phyloP scores from a whole-genome alignment of 768 basidiomycete genomes.

The Filobasidium wieringae region DNA sequence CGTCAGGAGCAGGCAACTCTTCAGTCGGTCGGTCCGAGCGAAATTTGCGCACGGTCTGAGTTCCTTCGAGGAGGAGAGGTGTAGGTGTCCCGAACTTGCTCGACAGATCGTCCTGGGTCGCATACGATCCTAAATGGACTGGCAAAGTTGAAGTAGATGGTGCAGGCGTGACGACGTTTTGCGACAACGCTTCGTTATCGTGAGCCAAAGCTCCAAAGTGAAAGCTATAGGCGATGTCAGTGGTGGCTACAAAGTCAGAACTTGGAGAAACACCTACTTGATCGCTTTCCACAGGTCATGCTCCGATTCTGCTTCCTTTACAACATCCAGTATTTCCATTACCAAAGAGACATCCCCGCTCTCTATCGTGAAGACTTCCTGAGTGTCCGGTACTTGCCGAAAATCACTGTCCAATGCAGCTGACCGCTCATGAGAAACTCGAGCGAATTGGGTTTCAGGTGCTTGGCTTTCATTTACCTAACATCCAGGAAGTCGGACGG shows the following conservation, averaged over 20 bases:
- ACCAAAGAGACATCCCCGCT: constrained; percentile 62
- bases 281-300: constrained; percentile 52
- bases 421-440: background rate
- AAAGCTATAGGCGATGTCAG: constrained; percentile 47
- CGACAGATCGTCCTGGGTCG: constrained; percentile 38
- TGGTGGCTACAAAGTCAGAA: background rate
- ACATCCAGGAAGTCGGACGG: constrained; percentile 61
- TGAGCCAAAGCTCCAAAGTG: constrained; percentile 84
- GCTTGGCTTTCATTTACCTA: constrained; percentile 50
- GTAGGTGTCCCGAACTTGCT: constrained; percentile 41
- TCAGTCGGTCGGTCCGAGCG: constrained; percentile 5
- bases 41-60: constrained; percentile 67
- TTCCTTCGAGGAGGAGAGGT: constrained; percentile 55
- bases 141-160: constrained; percentile 33
- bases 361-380: constrained; percentile 78
- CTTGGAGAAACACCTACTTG: constrained; percentile 43
- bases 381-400: constrained; percentile 85
- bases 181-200: constrained; percentile 63
- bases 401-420: constrained; percentile 42
- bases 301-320: constrained; percentile 44
- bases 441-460: background rate
- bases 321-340: constrained; percentile 69
- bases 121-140: background rate
- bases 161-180: constrained; percentile 42
- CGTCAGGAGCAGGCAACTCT: constrained; percentile 43